Conservation (phyloP, 2,329 filamentous ascomycete species). For the Microdochium bolleyi region DNA sequence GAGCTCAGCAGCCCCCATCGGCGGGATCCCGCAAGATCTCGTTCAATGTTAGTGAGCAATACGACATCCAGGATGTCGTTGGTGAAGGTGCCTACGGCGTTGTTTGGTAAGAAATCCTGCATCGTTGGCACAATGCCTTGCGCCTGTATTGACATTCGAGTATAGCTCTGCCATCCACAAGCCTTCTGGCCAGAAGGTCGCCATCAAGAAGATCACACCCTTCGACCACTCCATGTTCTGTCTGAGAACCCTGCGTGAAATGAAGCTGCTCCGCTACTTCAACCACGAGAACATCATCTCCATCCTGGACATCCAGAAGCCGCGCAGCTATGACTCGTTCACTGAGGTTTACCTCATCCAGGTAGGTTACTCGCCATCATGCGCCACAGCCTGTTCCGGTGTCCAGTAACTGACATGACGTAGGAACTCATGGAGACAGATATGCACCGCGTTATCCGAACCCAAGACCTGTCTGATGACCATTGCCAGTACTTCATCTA, state of each 20-base stretch:
- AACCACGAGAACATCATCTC: slow-evolving; percentile 99
- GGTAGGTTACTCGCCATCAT: slow-evolving; percentile 40
- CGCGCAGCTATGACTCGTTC: slow-evolving; percentile 90
- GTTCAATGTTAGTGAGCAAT: slow-evolving; percentile 99
- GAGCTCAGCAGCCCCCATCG: slow-evolving; percentile 46
- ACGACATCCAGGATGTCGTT: slow-evolving; percentile 98
- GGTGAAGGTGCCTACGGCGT: slow-evolving; percentile 98
- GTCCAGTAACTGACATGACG: background rate
- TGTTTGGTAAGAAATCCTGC: slow-evolving; percentile 66
- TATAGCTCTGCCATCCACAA: slow-evolving; percentile 91
- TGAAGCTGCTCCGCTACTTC: slow-evolving; percentile 98
- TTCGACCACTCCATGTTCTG: slow-evolving; percentile 99
- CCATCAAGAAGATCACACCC: slow-evolving; percentile 99
- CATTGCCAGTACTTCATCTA: slow-evolving; percentile 99
- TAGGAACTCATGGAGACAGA: slow-evolving; percentile 99
- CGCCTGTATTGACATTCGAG: background rate
- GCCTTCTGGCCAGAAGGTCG: slow-evolving; percentile 95
- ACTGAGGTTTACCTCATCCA: slow-evolving; percentile 98
- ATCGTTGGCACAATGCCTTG: background rate
- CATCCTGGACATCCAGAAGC: slow-evolving; percentile 98
- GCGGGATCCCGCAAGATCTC: slow-evolving; percentile 85
- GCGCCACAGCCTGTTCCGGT: background rate
- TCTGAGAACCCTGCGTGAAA: slow-evolving; percentile 89
- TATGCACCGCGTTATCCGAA: slow-evolving; percentile 98
- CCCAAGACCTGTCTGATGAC: slow-evolving; percentile 95